Evolutionary conservation across 1,139 yeast species (phyloP), one percentile per base, ranked within the genome.

Genomic region (Pichia inconspicua): DNA sequence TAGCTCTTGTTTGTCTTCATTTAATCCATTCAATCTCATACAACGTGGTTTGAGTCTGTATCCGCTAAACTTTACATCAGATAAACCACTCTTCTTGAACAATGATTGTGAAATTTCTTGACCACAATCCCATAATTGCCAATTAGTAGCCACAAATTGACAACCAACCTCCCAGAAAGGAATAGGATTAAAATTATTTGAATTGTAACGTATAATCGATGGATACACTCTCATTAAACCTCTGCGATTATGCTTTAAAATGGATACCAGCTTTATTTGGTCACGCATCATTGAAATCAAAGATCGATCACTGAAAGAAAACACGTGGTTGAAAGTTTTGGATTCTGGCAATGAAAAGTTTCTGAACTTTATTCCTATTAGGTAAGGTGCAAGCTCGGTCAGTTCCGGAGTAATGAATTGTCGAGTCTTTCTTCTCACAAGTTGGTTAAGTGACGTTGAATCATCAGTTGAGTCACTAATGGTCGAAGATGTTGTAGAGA

Each of bases 71-170:
- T 77, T 75, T 4, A 74, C 69, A 27, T 22, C 46, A 3, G 41
- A 27, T 15, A 15, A 41, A 2, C 46, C 42, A 14, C 35, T 22
- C 38, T 47, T 39, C 42, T 78, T 72, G 64, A 92, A 92, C 72
- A 90, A 70, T 0, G 97, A 87, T 56, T 85, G 86, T 63, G 89
- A 90, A n/a, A 92, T 61, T 60, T 88, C 96, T 62, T 89, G 92
- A 0, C 97, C 97, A 25, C 80, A 55, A 61, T 92, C 98, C 63
- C 80, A 84, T 0, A 95, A 84, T 65, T 92, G 98, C 97, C 97
- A 94, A 61, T 92, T 92, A 1, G 96, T 82, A 0, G 98, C 97
- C 4, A 87, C 97, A 89, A 94, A 78, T 61, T 92, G 98, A 5
- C 77, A 83, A 0, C 99, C 99, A 46, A 76, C 71, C 43, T 73